Percentiles rank a stretch among this genome's conserved stretches.
phyloP scores from a whole-genome alignment of 2,329 filamentous ascomycete genomes.

The Fusarium annulatum region DNA sequence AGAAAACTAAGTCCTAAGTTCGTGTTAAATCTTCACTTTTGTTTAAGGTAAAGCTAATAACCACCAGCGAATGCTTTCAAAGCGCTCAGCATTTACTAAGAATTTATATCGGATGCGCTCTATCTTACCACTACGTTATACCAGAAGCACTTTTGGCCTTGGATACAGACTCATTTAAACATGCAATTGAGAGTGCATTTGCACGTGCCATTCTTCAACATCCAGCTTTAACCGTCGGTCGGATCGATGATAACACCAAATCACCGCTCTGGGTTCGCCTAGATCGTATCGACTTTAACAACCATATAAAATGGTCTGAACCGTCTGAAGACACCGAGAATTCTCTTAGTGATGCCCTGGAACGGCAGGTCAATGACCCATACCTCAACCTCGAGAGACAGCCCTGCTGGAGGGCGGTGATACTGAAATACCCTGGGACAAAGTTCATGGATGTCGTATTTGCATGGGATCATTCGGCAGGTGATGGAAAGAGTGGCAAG shows the following conservation, averaged over 20 bases:
- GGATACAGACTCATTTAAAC: background rate
- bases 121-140: background rate
- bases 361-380: background rate
- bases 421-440: rapidly evolving
- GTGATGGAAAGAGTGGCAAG: background rate
- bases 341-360: background rate
- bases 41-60: rapidly evolving
- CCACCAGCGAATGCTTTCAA: background rate
- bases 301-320: background rate
- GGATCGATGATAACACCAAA: background rate
- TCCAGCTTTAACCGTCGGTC: background rate
- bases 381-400: background rate
- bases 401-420: background rate
- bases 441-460: background rate
- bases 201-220: background rate
- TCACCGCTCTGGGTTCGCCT: background rate
- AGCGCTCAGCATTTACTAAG: background rate
- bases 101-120: background rate
- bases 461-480: background rate
- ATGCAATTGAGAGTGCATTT: background rate
- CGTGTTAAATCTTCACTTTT: background rate
- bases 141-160: background rate
- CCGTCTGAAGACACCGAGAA: background rate
- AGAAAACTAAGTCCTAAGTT: background rate
- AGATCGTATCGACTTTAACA: background rate